Evolutionary conservation across 257 asterid species (phyloP).

Genomic region (Leonotis leonurus): DNA sequence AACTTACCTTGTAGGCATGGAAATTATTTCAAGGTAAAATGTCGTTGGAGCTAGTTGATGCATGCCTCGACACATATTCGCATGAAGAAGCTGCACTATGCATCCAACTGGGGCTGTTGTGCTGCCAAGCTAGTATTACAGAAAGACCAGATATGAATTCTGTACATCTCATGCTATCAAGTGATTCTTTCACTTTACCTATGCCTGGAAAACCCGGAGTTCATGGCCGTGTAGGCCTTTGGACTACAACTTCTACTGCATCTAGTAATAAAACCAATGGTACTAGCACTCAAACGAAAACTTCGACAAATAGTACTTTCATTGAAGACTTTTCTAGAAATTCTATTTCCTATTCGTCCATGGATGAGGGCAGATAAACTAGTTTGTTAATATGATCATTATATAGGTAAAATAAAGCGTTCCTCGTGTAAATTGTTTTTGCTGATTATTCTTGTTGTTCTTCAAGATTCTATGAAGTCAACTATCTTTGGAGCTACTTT

Average conservation of each 20-base stretch:
- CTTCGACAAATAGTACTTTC: conserved; percentile 27
- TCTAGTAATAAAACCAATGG: conserved; percentile 37
- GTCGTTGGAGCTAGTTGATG: conserved; percentile 46
- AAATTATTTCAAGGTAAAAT: conserved; percentile 39
- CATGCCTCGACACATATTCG: conserved; percentile 32
- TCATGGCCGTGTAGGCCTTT: conserved; percentile 60
- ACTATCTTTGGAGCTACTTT: background rate
- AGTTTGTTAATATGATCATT: background rate
- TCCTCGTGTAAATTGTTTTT: background rate
- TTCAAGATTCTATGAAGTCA: background rate
- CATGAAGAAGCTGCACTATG: conserved; percentile 55
- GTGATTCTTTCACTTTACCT: conserved; percentile 60
- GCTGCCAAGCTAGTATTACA: conserved; percentile 68
- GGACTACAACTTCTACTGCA: conserved; percentile 42
- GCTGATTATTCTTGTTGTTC: background rate
- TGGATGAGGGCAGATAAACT: conserved; percentile 62
- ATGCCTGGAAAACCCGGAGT: conserved; percentile 66
- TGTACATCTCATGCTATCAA: conserved; percentile 49
- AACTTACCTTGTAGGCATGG: conserved; percentile 37
- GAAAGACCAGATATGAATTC: conserved; percentile 75
- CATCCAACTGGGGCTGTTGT: conserved; percentile 63
- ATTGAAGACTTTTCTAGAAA: conserved; percentile 64
- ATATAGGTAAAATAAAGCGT: background rate
- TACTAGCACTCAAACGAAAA: conserved; percentile 31
- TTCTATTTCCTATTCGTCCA: conserved; percentile 73